Base-by-base conservation (phyloP, 2,329 filamentous ascomycete genomes). In the Cryphonectria japonica region DNA sequence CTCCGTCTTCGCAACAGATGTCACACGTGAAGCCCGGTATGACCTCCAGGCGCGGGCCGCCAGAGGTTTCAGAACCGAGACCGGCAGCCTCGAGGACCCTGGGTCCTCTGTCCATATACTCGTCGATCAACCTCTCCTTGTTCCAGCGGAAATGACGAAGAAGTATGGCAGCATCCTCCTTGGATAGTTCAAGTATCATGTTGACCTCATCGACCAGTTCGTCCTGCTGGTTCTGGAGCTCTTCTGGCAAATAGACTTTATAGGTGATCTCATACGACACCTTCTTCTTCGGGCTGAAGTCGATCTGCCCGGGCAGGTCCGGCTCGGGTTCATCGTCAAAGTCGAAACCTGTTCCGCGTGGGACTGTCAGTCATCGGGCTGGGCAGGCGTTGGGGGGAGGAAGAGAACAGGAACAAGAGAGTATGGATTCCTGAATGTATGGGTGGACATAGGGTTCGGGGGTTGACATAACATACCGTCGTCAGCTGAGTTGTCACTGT, bases 131-230 rank as follows among this genome's bases (percentile, higher is more conserved):
- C 54, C 93, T 91, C 79, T 99, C 96, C 80, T 97, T 96, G 81
- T 98, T 98, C 96, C 96, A 99, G 78, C 94, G 89, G 76, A 93
- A 93, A 81, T 96, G 89, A 63, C 96, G 92, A 72, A 99, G 85
- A 57, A 99, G 85, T 68, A 99, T 98, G 34, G 95, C 95, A 0
- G 93, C 91, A 74, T 96, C 93, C 81, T 98, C 96, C 76, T 93
- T 92, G 22, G 93, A 90, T 78, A 98, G 91, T 72, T 95, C 93
- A 50, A 99, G 87, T 74, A 99, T 95, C 84, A 92, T 92, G 74
- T 96, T 94, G 72, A 98, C 94, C 79, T 98, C 95, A 75, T 92
- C 87, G 76, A 99, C 89, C 82, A 98, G 92, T 69, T 91, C 89
- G 76, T 95, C 89, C 80, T 99, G 96, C 78, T 97, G 93, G 46